These are phyloP conservation scores for Neurospora sp. DNA, from an alignment of 495 filamentous ascomycete genomes.

Conservation along the genomic window DNA sequence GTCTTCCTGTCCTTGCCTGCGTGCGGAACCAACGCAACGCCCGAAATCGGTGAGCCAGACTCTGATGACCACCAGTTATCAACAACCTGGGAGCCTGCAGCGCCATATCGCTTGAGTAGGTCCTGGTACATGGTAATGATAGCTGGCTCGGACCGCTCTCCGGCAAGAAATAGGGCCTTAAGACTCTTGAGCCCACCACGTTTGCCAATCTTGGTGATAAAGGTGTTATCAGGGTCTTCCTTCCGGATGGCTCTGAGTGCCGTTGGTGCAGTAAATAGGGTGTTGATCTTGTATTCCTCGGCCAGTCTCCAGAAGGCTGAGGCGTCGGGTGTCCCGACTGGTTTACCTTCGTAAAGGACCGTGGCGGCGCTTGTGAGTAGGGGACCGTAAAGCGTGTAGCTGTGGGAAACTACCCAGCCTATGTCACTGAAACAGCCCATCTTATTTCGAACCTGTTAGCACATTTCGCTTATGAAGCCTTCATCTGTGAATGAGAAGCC, in stretches of 20 bases:
- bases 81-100: constrained; percentile 56
- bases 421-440: constrained; percentile 49
- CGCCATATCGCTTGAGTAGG: constrained; percentile 54
- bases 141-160: constrained; percentile 80
- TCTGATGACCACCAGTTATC: constrained; percentile 98
- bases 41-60: constrained; percentile 81
- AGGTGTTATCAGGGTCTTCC: constrained; percentile 66
- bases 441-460: not conserved
- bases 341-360: constrained; percentile 86
- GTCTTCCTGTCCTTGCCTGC: constrained; percentile 33
- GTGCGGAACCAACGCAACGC: constrained; percentile 55
- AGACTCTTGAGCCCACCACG: constrained; percentile 58
- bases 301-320: constrained; percentile 81
- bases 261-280: constrained; percentile 76
- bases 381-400: constrained; percentile 70
- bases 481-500: not conserved
- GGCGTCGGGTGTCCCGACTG: constrained; percentile 79
- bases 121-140: constrained; percentile 73
- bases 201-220: constrained; percentile 50
- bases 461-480: not conserved
- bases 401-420: constrained; percentile 80
- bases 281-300: constrained; percentile 74
- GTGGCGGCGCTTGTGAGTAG: constrained; percentile 77
- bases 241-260: constrained; percentile 79
- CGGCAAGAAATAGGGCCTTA: constrained; percentile 72